Conservation (phyloP, 2,329 filamentous ascomycete genomes). For the Diaporthe helianthi region DNA sequence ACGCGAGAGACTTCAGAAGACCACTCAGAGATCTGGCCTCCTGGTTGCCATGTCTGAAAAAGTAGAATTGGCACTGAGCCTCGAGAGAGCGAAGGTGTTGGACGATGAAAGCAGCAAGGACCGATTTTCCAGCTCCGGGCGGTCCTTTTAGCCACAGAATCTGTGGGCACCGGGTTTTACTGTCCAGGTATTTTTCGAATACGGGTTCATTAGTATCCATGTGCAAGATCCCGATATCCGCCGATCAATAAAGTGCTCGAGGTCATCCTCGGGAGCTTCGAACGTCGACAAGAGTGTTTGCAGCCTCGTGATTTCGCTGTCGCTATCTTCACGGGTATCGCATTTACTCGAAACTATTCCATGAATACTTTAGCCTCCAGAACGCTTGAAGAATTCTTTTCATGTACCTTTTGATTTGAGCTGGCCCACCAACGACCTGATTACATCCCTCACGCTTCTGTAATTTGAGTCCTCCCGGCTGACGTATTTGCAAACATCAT, state of each 20-base stretch:
- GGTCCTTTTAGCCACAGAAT: neutral
- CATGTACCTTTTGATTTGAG: neutral
- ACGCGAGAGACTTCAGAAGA: neutral
- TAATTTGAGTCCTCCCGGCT: neutral
- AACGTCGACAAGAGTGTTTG: neutral
- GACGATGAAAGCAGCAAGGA: neutral
- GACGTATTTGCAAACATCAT: neutral
- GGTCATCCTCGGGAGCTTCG: neutral
- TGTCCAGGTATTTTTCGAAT: neutral
- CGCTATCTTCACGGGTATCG: neutral
- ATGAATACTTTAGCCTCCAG: neutral
- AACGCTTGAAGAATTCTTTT: neutral
- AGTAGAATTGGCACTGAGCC: neutral
- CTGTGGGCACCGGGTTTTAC: neutral
- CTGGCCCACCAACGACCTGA: neutral
- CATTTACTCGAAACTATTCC: no score
- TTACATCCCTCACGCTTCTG: neutral
- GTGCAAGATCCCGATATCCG: neutral
- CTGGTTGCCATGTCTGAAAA: neutral
- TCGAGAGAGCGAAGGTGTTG: neutral
- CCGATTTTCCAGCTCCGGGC: neutral
- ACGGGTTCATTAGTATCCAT: neutral
- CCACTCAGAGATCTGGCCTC: neutral
- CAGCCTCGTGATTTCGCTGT: neutral
- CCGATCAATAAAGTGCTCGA: neutral